A percentile compares a stretch with the other conserved stretches of the same genome.
Conservation (phyloP, 257 asterid species). For the Leonotis leonurus region DNA sequence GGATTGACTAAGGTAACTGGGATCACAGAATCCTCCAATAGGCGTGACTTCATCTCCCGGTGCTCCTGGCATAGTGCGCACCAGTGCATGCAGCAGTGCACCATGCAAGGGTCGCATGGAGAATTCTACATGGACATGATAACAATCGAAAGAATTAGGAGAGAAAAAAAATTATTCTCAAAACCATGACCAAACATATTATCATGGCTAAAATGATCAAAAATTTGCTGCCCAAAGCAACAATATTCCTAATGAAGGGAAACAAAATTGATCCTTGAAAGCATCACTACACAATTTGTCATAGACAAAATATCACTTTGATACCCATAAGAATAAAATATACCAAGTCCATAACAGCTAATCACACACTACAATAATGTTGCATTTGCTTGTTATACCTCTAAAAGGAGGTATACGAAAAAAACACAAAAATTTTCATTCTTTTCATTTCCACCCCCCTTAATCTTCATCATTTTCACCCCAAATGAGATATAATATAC, state of each 20-base stretch:
- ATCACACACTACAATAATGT: no score
- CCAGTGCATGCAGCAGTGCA: constrained; percentile 84
- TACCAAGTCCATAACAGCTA: no score
- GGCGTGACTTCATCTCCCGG: constrained; percentile 61
- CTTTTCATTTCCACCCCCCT: no score
- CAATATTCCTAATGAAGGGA: not conserved
- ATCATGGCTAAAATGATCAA: no score
- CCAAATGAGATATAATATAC: no score
- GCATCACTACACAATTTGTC: not conserved
- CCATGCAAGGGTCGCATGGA: constrained; percentile 83
- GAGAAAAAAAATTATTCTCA: no score
- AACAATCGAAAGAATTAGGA: not conserved
- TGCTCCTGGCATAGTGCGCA: constrained; percentile 88
- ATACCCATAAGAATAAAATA: not conserved
- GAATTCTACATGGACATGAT: constrained; percentile 56
- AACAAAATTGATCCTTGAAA: not conserved
- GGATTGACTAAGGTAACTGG: constrained; percentile 89
- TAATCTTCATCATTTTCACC: no score
- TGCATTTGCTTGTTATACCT: no score
- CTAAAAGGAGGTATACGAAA: no score
- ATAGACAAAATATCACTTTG: not conserved
- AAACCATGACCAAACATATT: no score
- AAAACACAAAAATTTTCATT: no score
- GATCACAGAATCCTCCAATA: constrained; percentile 48
- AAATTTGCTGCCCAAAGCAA: no score